Percentiles rank a stretch among this genome's conserved stretches.
Evolutionary conservation across 2,329 filamentous ascomycete genomes (phyloP).

Genomic region (Fusarium robinianum): DNA sequence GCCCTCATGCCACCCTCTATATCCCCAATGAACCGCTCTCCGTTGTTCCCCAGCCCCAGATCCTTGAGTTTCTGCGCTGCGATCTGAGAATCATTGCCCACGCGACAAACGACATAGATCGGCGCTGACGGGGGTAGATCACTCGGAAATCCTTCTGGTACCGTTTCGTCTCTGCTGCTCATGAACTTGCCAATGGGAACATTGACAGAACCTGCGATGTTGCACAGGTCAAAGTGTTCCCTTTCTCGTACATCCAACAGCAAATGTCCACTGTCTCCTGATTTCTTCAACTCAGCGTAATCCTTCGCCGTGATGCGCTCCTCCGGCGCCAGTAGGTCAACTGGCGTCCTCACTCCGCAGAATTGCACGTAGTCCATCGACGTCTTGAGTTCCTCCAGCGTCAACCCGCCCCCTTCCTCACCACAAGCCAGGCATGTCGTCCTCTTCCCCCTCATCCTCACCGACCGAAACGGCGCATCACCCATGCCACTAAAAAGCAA

Average conservation of each 20-base stretch:
- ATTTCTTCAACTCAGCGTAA: slow-evolving; percentile 51
- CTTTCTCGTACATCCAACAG: slow-evolving; percentile 84
- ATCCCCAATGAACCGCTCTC: slow-evolving; percentile 67
- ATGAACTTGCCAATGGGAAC: slow-evolving; percentile 64
- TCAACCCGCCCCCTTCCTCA: slow-evolving; percentile 59
- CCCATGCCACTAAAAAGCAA: slow-evolving; percentile 55
- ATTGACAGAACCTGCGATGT: slow-evolving; percentile 75
- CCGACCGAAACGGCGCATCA: slow-evolving; percentile 66
- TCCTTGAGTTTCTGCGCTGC: slow-evolving; percentile 68
- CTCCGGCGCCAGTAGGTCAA: slow-evolving; percentile 60
- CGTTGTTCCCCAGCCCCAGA: slow-evolving; percentile 56
- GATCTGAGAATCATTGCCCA: slow-evolving; percentile 80
- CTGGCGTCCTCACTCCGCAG: slow-evolving; percentile 67
- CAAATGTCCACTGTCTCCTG: slow-evolving; percentile 48
- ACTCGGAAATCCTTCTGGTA: slow-evolving; percentile 46
- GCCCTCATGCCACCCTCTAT: slow-evolving; percentile 72
- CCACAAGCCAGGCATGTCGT: slow-evolving; percentile 79
- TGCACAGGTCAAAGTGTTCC: slow-evolving; percentile 82
- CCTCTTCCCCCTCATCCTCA: slow-evolving; percentile 72
- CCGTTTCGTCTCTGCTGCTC: slow-evolving; percentile 45
- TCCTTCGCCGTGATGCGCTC: slow-evolving; percentile 70
- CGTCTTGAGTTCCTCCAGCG: slow-evolving; percentile 61
- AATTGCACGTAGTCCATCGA: slow-evolving; percentile 84
- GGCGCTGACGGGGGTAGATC: slow-evolving; percentile 51
- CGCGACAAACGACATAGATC: slow-evolving; percentile 73